These are phyloP conservation scores for Quercus robur DNA, from an alignment of 306 rosid species.

Conservation along the genomic window DNA sequence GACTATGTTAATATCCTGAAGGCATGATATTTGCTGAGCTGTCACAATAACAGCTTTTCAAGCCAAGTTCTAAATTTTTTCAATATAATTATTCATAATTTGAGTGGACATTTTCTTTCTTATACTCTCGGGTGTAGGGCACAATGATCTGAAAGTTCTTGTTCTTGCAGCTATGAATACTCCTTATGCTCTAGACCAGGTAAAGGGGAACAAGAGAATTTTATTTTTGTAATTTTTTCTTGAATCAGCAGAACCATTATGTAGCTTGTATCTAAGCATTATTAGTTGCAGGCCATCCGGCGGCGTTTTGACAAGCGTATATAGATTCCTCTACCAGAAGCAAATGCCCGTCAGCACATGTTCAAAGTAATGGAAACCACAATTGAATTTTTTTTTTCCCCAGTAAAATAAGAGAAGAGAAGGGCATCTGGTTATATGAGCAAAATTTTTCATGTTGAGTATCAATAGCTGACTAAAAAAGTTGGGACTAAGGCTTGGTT, in stretches of 20 bases:
- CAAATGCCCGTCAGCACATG: slow-evolving; percentile 91
- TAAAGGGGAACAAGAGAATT: slow-evolving; percentile 24
- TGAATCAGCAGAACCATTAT: not conserved
- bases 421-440: slow-evolving; percentile 8
- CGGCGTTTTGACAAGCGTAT: slow-evolving; percentile 97
- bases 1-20: not conserved
- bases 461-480: too few relatives aligned
- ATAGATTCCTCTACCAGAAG: slow-evolving; percentile 94
- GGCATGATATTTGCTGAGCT: too few relatives aligned
- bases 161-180: slow-evolving; percentile 99
- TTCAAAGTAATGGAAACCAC: slow-evolving; percentile 64
- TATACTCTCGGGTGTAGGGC: slow-evolving; percentile 77
- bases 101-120: slow-evolving; percentile 20
- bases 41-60: too few relatives aligned
- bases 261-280: slow-evolving; percentile 25
- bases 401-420: not conserved
- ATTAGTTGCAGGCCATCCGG: slow-evolving; percentile 79
- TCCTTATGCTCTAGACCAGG: slow-evolving; percentile 96
- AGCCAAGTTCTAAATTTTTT: not conserved
- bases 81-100: not conserved
- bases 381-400: slow-evolving; percentile 1
- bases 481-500: not conserved
- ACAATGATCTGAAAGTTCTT: slow-evolving; percentile 92
- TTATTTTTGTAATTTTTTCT: slow-evolving; percentile 1
- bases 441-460: not conserved